Base-by-base conservation (phyloP, 1,139 yeast genomes). In the Taphrina communis region DNA sequence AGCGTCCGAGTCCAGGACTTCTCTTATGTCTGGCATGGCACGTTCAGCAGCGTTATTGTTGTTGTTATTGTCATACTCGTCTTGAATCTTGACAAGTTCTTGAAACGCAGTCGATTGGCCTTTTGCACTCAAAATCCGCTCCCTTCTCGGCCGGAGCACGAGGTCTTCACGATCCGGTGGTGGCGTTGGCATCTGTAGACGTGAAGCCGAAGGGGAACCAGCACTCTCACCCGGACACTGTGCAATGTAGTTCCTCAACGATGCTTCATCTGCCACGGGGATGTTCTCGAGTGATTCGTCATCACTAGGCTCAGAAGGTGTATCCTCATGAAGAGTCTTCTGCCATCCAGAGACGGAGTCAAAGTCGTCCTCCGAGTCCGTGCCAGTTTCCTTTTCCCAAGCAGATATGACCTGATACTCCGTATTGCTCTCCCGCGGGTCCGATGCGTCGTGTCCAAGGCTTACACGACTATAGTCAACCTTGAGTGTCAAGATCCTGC, bases 81-180 rank as follows among this genome's bases (percentile, higher is more conserved):
- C 53, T 21, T 50, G 53, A 8, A 21, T 21, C n/a, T 8, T 25
- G 53, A 50, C 36, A n/a, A 50, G 36, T 50, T 50, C 53, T 11
- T 21, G 53, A n/a, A 50, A 50, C 2, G n/a, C 19, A 8, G 48
- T 44, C n/a, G 48, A 44, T 19, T n/a, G 48, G n/a, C 48, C 48
- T 6, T n/a, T 44, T 44, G 12, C 48, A 44, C 48, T 44, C 48
- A n/a, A n/a, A 1, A 44, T 12, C 8, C 48, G 48, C 19, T 44
- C 48, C 9, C 48, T 12, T 14, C n/a, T 44, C 8, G 48, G 48
- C 48, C 19, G 48, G n/a, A 44, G 48, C 12, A 44, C 48, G n/a
- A 44, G 53, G 53, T 50, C 53, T 11, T 50, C 53, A 21, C 12
- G 36, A 9, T 50, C 53, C 36, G 53, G 53, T 9, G 53, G 53